phyloP scores from a whole-genome alignment of 176 grass and related monocot species.

The Typha latifolia region DNA sequence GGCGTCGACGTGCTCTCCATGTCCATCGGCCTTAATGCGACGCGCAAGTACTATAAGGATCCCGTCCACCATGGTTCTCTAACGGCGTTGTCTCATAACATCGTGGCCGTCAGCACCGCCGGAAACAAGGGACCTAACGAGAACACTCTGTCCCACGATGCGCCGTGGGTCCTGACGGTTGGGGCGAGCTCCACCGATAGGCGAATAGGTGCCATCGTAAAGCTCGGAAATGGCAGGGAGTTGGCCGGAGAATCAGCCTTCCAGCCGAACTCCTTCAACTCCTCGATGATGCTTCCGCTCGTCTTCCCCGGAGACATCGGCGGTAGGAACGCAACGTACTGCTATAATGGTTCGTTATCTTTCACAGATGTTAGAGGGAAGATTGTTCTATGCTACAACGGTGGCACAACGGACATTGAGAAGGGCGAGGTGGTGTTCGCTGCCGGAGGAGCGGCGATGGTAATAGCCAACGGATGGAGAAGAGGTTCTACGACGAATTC shows the following conservation, averaged over 20 bases:
- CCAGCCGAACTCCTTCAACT: no score
- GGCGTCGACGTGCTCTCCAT: slow-evolving; percentile 54
- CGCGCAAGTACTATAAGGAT: slow-evolving; percentile 24
- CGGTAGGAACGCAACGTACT: background rate
- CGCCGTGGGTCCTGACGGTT: background rate
- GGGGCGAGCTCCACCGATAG: no score
- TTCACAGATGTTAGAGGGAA: background rate
- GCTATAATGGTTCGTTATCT: background rate
- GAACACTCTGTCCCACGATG: background rate
- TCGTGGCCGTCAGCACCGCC: background rate
- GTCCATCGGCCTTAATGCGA: slow-evolving; percentile 36
- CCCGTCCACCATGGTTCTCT: background rate
- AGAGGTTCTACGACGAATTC: slow-evolving; percentile 20
- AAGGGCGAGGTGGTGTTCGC: background rate
- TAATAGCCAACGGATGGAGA: background rate
- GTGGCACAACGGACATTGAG: background rate
- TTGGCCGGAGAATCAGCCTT: no score
- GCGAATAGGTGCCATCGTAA: no score
- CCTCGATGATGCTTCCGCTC: background rate
- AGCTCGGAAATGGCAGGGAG: no score
- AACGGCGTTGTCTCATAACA: background rate
- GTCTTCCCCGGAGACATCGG: background rate
- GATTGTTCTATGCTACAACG: background rate
- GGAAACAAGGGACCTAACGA: background rate
- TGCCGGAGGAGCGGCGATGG: slow-evolving; percentile 5